These are phyloP conservation scores for Fraxinus ornus DNA, from an alignment of 305 asterid species.

Conservation along the genomic window DNA sequence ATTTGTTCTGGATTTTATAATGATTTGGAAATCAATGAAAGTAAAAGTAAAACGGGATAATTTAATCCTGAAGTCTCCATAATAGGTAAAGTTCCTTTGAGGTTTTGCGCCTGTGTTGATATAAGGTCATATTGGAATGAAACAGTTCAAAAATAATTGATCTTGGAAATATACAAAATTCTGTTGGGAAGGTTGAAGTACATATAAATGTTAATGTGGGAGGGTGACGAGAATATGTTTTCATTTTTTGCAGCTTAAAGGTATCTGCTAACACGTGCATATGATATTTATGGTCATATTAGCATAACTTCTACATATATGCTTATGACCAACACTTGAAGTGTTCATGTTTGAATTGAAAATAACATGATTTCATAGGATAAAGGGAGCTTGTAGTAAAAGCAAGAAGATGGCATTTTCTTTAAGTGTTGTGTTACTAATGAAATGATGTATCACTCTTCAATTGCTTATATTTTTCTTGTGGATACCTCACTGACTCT, in stretches of 20 bases:
- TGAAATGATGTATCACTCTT: too few relatives aligned
- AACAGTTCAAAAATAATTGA: too few relatives aligned
- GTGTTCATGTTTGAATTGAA: conserved; percentile 14
- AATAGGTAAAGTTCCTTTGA: too few relatives aligned
- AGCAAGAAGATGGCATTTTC: conserved; percentile 77
- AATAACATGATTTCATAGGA: too few relatives aligned
- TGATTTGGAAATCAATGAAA: not conserved
- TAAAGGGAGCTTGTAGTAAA: conserved; percentile 23
- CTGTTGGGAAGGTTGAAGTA: too few relatives aligned
- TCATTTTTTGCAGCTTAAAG: not conserved
- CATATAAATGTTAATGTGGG: too few relatives aligned
- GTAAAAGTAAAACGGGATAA: not conserved
- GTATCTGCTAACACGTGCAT: conserved; percentile 5
- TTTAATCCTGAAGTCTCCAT: not conserved
- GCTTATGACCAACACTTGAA: conserved; percentile 8
- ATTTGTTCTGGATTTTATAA: not conserved
- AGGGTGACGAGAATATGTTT: not conserved
- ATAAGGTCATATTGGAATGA: not conserved
- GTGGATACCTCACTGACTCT: conserved; percentile 32
- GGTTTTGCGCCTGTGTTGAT: not conserved
- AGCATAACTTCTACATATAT: not conserved
- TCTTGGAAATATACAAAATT: too few relatives aligned
- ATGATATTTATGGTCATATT: conserved; percentile 8
- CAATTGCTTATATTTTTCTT: too few relatives aligned
- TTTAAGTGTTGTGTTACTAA: too few relatives aligned